Conservation (phyloP, 148 eudicot genomes). For the Silene conica region DNA sequence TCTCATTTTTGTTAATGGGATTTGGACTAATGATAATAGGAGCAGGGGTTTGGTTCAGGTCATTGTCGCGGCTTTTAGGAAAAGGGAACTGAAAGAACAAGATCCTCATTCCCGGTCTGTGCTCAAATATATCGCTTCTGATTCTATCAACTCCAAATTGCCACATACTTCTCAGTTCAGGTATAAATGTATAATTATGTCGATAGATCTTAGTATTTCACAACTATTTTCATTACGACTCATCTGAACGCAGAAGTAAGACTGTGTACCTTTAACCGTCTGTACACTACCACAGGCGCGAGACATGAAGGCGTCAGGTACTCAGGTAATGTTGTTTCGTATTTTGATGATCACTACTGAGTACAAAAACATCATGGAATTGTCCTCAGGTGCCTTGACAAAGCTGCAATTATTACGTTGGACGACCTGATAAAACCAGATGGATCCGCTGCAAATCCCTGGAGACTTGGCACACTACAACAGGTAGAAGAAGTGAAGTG, state of each 20-base stretch:
- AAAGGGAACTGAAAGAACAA: constrained; percentile 42
- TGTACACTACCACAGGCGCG: too few species aligned
- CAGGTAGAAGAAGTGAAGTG: constrained; percentile 77
- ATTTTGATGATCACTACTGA: not conserved
- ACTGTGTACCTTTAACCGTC: not conserved
- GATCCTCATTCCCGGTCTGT: constrained; percentile 32
- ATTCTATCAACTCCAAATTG: constrained; percentile 61
- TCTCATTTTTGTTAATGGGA: constrained; percentile 44
- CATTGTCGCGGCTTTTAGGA: constrained; percentile 54
- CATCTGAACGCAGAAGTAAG: too few species aligned
- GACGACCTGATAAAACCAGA: constrained; percentile 46
- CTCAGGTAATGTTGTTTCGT: too few species aligned
- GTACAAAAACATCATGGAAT: not conserved
- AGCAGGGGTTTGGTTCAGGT: constrained; percentile 65
- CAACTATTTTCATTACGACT: not conserved
- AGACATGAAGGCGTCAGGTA: too few species aligned
- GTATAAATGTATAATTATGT: too few species aligned
- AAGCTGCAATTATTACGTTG: constrained; percentile 39
- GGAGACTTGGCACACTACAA: constrained; percentile 64
- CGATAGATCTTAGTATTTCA: too few species aligned
- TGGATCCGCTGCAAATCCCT: constrained; percentile 53
- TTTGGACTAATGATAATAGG: constrained; percentile 64
- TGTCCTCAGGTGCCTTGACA: constrained; percentile 46
- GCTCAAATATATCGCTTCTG: constrained; percentile 38
- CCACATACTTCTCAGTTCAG: constrained; percentile 74